phyloP scores from a whole-genome alignment of 2,329 filamentous ascomycete species.

The Ceratocystis eucalypticola region DNA sequence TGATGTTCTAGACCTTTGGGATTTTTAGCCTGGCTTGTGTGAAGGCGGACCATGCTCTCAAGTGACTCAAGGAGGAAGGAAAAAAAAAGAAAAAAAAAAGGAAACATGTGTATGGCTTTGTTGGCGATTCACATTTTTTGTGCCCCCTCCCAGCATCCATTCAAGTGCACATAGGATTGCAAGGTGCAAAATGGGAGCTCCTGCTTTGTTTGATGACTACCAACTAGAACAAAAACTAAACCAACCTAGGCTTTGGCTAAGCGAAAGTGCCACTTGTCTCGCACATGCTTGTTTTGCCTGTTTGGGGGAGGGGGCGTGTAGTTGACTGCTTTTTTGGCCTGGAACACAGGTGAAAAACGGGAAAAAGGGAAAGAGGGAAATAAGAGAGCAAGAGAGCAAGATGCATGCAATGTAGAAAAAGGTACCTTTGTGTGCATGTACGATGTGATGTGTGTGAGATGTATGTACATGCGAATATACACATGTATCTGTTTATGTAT shows the following conservation, averaged over 20 bases:
- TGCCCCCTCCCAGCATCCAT: background rate
- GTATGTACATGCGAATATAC: background rate
- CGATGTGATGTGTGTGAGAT: background rate
- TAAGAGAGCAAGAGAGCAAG: background rate
- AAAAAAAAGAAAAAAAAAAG: no score
- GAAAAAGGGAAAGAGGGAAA: background rate
- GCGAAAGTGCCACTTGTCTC: conserved; percentile 7
- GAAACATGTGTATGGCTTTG: background rate
- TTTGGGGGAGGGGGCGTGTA: background rate
- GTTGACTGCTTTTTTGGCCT: background rate
- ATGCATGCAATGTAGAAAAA: background rate
- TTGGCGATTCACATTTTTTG: background rate
- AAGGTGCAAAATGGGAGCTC: no score
- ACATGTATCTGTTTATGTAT: background rate
- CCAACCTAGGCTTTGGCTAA: background rate
- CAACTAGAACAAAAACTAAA: background rate
- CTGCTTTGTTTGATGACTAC: background rate
- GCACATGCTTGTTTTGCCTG: conserved; percentile 4
- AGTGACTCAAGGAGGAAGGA: no score
- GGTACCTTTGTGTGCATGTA: background rate
- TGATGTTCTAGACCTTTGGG: background rate
- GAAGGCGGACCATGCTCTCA: no score
- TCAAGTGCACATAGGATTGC: no score
- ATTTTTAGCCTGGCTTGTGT: background rate
- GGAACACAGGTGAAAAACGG: background rate